These are phyloP conservation scores for Plasmodium gaboni DNA, from an alignment of 169 alveolate genomes.

Conservation along the genomic window DNA sequence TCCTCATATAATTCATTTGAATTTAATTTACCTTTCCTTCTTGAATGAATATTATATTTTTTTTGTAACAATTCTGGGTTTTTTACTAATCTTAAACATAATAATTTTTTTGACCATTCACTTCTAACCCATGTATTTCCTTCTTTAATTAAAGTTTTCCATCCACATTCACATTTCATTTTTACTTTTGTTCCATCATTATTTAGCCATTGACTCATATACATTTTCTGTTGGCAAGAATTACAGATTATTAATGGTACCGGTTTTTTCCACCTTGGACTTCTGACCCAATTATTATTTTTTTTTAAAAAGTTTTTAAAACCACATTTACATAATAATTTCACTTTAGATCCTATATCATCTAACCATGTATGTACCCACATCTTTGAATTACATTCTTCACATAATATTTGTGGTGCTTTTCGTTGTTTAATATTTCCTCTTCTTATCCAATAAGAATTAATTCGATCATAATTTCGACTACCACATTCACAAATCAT, in stretches of 20 bases:
- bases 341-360: constrained; percentile 74
- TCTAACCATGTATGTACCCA: constrained; percentile 78
- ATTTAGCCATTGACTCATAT: constrained; percentile 76
- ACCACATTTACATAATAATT: constrained; percentile 74
- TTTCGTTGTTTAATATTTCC: constrained; percentile 70
- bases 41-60: constrained; percentile 53
- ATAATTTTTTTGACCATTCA: constrained; percentile 76
- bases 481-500: constrained; percentile 76
- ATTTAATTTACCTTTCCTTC: constrained; percentile 30
- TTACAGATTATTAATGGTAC: constrained; percentile 69
- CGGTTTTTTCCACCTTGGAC: constrained; percentile 76
- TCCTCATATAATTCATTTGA: constrained; percentile 26
- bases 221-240: constrained; percentile 72
- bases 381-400: constrained; percentile 68
- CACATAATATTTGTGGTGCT: constrained; percentile 76
- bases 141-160: constrained; percentile 73
- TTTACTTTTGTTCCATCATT: constrained; percentile 74
- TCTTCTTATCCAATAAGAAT: constrained; percentile 54
- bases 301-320: constrained; percentile 66
- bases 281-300: constrained; percentile 76
- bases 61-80: constrained; percentile 48
- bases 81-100: constrained; percentile 56
- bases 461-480: constrained; percentile 65
- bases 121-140: constrained; percentile 76
- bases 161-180: constrained; percentile 77